phyloP scores from a whole-genome alignment of 2,329 filamentous ascomycete species.

The Metarhizium robertsii region DNA sequence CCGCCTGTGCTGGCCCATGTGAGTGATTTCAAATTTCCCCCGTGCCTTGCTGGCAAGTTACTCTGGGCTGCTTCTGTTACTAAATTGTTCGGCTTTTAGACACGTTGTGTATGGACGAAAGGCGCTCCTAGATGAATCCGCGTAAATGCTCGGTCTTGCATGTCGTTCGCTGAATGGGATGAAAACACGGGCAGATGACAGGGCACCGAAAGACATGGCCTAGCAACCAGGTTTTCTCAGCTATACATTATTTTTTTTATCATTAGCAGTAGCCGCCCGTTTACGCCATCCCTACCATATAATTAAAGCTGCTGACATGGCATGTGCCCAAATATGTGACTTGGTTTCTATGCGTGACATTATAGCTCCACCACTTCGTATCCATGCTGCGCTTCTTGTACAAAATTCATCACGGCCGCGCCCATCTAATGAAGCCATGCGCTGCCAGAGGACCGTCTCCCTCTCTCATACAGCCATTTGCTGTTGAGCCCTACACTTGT shows the following conservation, averaged over 20 bases:
- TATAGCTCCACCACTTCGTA: not conserved
- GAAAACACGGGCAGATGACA: too few relatives aligned
- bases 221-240: too few relatives aligned
- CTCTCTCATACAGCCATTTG: conserved; percentile 91
- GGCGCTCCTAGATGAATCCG: too few relatives aligned
- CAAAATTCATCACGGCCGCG: conserved; percentile 1
- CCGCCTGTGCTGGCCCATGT: too few relatives aligned
- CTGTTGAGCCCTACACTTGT: conserved; percentile 74
- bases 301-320: not conserved
- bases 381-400: not conserved
- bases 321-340: not conserved
- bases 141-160: too few relatives aligned
- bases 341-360: not conserved
- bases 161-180: too few relatives aligned
- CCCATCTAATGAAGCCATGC: conserved; percentile 24
- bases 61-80: too few relatives aligned
- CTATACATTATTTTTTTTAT: not conserved
- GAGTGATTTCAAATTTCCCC: too few relatives aligned
- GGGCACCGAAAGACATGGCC: too few relatives aligned
- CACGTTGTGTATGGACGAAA: too few relatives aligned
- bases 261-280: not conserved
- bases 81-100: too few relatives aligned
- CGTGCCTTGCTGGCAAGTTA: too few relatives aligned
- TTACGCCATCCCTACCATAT: not conserved
- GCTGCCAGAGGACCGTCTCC: conserved; percentile 45